A percentile compares a stretch with the other conserved stretches of the same genome.
Conservation (phyloP, 1,284 basidiomycete species). For the Coniferiporia sulphurascens region DNA sequence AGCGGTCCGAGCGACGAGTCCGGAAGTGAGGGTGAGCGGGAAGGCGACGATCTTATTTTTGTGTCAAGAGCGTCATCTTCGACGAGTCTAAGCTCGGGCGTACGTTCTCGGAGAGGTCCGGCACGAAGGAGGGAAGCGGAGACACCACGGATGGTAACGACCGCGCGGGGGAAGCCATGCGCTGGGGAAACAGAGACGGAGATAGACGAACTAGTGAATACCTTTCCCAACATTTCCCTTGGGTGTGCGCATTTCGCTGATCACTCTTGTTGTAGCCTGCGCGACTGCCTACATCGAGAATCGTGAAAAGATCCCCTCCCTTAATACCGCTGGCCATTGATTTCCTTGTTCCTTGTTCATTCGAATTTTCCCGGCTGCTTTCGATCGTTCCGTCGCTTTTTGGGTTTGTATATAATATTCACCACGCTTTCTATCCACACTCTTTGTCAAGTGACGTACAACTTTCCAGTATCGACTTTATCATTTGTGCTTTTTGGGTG, state of each 20-base stretch:
- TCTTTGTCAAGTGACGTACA: conserved; percentile 10
- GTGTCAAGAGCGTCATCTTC: conserved; percentile 2
- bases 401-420: conserved; percentile 59
- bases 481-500: conserved; percentile 65
- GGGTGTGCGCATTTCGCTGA: conserved; percentile 23
- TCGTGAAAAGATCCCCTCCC: conserved; percentile 1
- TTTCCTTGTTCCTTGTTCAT: conserved; percentile 35
- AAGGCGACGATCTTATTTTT: conserved; percentile 14
- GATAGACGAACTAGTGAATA: conserved; percentile 64
- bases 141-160: conserved; percentile 47
- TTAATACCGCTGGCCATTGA: conserved; percentile 9
- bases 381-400: conserved; percentile 66
- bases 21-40: conserved; percentile 4
- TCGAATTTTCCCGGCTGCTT: conserved; percentile 52
- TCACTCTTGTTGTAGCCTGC: conserved; percentile 1
- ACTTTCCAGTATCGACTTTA: conserved; percentile 47
- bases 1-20: conserved; percentile 3
- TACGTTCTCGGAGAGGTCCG: neutral
- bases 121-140: neutral
- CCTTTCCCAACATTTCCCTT: neutral
- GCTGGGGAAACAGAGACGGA: conserved; percentile 78
- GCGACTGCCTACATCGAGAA: conserved; percentile 18
- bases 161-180: conserved; percentile 51
- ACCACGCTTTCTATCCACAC: conserved; percentile 43
- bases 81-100: neutral